Conservation (phyloP, 257 asterid species). For the Apocynum venetum region DNA sequence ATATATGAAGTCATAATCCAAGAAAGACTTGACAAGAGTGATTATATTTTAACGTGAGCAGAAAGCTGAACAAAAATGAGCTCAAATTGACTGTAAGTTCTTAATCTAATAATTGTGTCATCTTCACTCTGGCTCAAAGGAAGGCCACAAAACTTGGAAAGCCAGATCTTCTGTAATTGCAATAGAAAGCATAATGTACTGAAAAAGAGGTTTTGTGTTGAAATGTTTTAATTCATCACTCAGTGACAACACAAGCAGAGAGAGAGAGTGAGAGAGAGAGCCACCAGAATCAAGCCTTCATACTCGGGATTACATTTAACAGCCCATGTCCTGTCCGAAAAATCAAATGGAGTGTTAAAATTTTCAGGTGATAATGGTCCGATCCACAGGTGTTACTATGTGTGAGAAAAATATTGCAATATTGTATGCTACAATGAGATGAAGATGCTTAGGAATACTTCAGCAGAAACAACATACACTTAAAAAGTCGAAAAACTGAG, state of each 20-base stretch:
- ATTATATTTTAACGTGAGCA: neutral
- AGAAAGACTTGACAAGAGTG: neutral
- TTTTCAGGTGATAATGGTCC: neutral
- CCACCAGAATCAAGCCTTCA: slow-evolving; percentile 89
- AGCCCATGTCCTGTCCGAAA: slow-evolving; percentile 84
- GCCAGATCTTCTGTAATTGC: neutral
- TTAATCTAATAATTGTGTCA: neutral
- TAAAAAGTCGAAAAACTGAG: neutral
- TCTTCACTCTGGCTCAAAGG: neutral
- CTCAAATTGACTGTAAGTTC: neutral
- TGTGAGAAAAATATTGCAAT: neutral
- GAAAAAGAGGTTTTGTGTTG: neutral
- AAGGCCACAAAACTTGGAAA: neutral
- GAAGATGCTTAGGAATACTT: neutral
- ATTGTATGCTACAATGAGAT: neutral
- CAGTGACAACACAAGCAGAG: neutral
- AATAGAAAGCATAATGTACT: neutral
- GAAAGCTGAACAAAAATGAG: neutral
- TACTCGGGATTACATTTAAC: slow-evolving; percentile 89
- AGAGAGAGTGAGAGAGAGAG: slow-evolving; percentile 29
- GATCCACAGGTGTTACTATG: neutral
- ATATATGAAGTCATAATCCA: neutral
- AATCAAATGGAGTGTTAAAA: slow-evolving; percentile 15
- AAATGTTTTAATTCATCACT: neutral
- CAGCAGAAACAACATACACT: neutral